A percentile compares a stretch with the other conserved stretches of the same genome.
Evolutionary conservation across 495 filamentous ascomycete genomes (phyloP).

Genomic region (Neurospora sublineolata): DNA sequence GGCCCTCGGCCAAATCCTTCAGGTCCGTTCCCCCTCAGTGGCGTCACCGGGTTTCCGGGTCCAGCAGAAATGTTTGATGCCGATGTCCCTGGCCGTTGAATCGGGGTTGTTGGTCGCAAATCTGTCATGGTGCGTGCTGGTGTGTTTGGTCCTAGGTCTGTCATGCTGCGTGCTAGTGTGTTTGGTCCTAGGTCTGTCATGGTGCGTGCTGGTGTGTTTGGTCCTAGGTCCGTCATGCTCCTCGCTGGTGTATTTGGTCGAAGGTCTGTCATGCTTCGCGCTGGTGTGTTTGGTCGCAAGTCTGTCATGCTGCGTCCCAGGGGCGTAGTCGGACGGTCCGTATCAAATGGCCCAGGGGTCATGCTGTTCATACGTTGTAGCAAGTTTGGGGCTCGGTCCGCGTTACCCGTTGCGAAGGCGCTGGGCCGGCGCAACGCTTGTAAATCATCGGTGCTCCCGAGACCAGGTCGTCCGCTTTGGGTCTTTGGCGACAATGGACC

Average conservation of each 20-base stretch:
- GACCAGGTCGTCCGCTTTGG: slow-evolving; percentile 27
- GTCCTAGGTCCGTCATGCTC: not conserved
- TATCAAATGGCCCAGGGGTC: slow-evolving; percentile 55
- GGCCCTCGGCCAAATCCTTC: slow-evolving; percentile 31
- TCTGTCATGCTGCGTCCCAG: not conserved
- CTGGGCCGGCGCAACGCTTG: slow-evolving; percentile 9
- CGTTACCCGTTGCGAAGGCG: slow-evolving; percentile 16
- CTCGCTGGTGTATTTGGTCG: not conserved
- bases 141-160: not conserved
- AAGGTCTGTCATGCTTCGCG: not conserved
- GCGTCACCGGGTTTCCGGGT: slow-evolving; percentile 22
- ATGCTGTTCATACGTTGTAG: slow-evolving; percentile 54
- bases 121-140: not conserved
- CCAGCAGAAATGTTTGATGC: slow-evolving; percentile 31
- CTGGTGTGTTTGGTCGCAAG: not conserved
- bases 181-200: not conserved
- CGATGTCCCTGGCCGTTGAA: slow-evolving; percentile 26
- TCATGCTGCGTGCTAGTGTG: not conserved
- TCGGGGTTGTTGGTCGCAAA: slow-evolving; percentile 14
- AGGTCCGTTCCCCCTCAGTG: slow-evolving; percentile 39
- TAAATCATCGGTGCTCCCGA: slow-evolving; percentile 24
- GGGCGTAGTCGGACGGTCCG: slow-evolving; percentile 9
- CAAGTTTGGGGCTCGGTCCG: slow-evolving; percentile 37
- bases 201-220: not conserved
- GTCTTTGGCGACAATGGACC: slow-evolving; percentile 47